Base-by-base conservation (phyloP, 2,329 filamentous ascomycete genomes). In the Claviceps sorghi region DNA sequence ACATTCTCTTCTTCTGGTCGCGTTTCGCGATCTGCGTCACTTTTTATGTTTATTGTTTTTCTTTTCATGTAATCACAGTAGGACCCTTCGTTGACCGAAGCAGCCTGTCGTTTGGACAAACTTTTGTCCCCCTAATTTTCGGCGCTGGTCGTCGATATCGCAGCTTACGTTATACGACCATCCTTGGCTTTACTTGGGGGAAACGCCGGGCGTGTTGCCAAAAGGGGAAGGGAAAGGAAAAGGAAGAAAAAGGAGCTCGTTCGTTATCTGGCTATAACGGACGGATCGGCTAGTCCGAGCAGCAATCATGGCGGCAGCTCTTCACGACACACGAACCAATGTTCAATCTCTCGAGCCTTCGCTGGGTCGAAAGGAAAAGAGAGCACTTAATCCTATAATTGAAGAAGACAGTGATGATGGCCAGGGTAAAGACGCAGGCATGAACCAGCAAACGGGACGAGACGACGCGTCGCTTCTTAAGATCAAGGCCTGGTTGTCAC, bases 351-450 rank as follows among this genome's bases (percentile, higher is more conserved):
- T 67, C 57, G 73, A 74, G 57, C 69, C 74, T 69, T 72, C 73
- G 78, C 77, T 70, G 74, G 78, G 64, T 65, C 77, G 76, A 71
- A 74, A 74, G 67, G 68, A 67, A 56, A 70, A 67, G 62, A 69
- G 67, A 66, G 66, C 63, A 57, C 78, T 82, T 80, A 81, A 81
- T 79, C 78, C 78, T 57, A 81, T 82, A 79, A 77, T 80, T 61
- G 78, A 82, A 63, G 78, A 78, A 63, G 70, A 74, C 57, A 65
- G 66, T 54, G 72, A 75, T 51, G 67, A 70, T 58, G 61, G 62
- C 30, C 61, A 62, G 48, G 55, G 48, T 48, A 60, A 59, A 43
- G 55, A 56, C 17, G 51, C 49, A 47, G 53, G 46, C 30, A 54
- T 53, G 53, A 52, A 54, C 41, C 59, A 60, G 48, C 60, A 60